phyloP scores from a whole-genome alignment of 305 asterid species.

The Fraxinus sp. region DNA sequence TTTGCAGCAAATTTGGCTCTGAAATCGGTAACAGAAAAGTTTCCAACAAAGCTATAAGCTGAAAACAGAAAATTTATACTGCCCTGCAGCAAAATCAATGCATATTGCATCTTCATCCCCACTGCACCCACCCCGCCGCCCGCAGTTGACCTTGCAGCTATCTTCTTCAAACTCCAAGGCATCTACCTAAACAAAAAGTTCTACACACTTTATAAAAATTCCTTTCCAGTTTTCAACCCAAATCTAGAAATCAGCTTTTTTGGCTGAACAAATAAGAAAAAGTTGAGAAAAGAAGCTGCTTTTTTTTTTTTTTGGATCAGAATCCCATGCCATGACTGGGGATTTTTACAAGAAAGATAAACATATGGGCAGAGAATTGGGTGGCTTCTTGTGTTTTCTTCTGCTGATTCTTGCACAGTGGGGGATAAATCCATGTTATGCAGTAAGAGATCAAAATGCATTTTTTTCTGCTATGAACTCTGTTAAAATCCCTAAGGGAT shows the following conservation, averaged over 20 bases:
- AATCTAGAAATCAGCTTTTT: background rate
- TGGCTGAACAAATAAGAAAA: conserved; percentile 17
- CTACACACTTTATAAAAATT: background rate
- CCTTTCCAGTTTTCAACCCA: conserved; percentile 9
- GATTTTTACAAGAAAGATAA: conserved; percentile 26
- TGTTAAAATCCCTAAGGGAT: conserved; percentile 21
- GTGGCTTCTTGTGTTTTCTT: conserved; percentile 36
- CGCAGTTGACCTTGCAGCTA: conserved; percentile 36
- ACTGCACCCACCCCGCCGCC: conserved; percentile 27
- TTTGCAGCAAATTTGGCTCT: conserved; percentile 55
- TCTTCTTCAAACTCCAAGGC: conserved; percentile 39
- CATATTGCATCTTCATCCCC: conserved; percentile 31
- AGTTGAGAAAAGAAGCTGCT: conserved; percentile 17
- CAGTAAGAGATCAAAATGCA: conserved; percentile 33
- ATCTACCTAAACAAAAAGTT: conserved; percentile 5
- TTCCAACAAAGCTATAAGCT: conserved; percentile 18
- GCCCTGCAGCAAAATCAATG: conserved; percentile 61
- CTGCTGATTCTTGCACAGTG: conserved; percentile 41
- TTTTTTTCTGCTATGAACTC: conserved; percentile 21
- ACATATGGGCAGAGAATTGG: conserved; percentile 37
- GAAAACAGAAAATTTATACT: conserved; percentile 14
- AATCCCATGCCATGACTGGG: conserved; percentile 36
- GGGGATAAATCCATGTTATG: conserved; percentile 41
- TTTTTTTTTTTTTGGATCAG: background rate
- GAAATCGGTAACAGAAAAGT: conserved; percentile 44